Evolutionary conservation across 257 asterid species (phyloP), one percentile per base, ranked within the genome.

Genomic region (Agastache rugosa): DNA sequence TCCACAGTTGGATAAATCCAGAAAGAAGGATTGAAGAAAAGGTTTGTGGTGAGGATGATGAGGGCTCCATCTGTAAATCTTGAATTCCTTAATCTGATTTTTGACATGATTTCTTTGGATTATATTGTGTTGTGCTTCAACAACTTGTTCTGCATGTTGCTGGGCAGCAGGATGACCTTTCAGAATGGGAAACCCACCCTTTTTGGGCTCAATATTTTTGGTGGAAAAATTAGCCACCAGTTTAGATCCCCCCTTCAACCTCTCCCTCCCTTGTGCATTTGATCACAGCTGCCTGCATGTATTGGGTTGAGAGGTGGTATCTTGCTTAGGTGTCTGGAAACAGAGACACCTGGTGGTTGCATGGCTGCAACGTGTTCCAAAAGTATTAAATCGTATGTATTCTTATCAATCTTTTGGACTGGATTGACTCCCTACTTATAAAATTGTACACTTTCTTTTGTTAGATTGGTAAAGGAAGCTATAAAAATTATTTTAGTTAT

Each of bases 61-160:
- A 0, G 96, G 96, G 79, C 82, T 83, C 95, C 96, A 91, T 17
- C 97, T 69, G 51, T 92, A 92, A 41, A 90, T 87, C 83, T 77
- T 85, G 86, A 91, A 90, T 69, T 92, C 96, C 75, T 91, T 89
- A 27, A 9, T 79, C 55, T 53, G 6, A 9, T 7, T 68, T 11
- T 11, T 41, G 37, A 42, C 34, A 29, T 29, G 51, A 0, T 34
- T 69, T 1, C 22, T 58, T 34, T 77, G 74, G 51, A 86, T n/a
- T n/a, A n/a, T 73, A 22, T 74, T 42, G 12, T 63, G 60, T 5
- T 83, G 77, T 1, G 87, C 73, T 25, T 77, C 85, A 3, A 80
- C 81, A 1, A 64, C 86, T 82, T 85, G 75, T 42, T 80, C 69
- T 0, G 95, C 96, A 51, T 86, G 92, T 67, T 75, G 63, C 71